Percentiles rank a stretch among this genome's conserved stretches.
Evolutionary conservation across 805 yeast genomes (phyloP).

Genomic region (Saccharomycopsis malanga): DNA sequence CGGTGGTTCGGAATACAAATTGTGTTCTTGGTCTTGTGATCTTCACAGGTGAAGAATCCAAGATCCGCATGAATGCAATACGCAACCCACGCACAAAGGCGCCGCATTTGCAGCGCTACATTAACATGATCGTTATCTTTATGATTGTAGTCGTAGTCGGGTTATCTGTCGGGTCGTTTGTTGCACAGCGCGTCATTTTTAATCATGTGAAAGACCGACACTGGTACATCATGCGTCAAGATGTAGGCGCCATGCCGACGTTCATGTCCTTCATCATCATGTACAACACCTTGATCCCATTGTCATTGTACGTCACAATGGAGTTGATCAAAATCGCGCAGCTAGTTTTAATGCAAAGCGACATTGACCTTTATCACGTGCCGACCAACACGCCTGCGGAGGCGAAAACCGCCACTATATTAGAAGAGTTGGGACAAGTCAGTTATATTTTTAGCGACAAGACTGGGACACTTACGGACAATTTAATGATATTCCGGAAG

Average conservation of each 20-base stretch:
- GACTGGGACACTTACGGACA: constrained; percentile 95
- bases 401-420: constrained; percentile 89
- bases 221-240: constrained; percentile 72
- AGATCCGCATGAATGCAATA: constrained; percentile 90
- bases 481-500: constrained; percentile 86
- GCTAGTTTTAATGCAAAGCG: constrained; percentile 73
- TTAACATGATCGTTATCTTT: constrained; percentile 75
- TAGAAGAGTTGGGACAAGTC: constrained; percentile 96
- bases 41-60: constrained; percentile 93
- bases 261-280: constrained; percentile 94
- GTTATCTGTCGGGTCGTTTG: constrained; percentile 71
- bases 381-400: constrained; percentile 87
- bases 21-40: constrained; percentile 71
- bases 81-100: constrained; percentile 87
- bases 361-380: constrained; percentile 88
- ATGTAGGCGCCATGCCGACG: constrained; percentile 81
- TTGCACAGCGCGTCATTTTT: constrained; percentile 61
- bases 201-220: constrained; percentile 32
- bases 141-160: constrained; percentile 79
- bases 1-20: constrained; percentile 78
- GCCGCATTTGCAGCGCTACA: constrained; percentile 79
- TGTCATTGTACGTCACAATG: constrained; percentile 92
- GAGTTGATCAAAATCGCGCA: constrained; percentile 91
- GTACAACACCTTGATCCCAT: constrained; percentile 94
- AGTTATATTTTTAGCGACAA: constrained; percentile 92